Evolutionary conservation across 306 rosid genomes (phyloP).

Genomic region (Dryas octopetala): DNA sequence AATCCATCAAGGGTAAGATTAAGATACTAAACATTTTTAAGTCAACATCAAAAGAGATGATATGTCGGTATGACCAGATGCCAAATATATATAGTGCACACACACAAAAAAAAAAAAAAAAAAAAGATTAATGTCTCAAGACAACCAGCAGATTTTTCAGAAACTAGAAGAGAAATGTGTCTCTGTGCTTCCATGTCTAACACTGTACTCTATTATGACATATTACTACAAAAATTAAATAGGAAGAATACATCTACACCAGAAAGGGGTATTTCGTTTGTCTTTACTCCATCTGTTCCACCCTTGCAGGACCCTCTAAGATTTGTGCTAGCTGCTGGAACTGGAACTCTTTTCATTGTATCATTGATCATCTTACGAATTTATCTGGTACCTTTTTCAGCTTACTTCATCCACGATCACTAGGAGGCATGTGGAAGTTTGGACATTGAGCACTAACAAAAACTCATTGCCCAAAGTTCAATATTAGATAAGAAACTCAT

Average conservation of each 20-base stretch:
- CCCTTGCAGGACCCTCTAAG: slow-evolving; percentile 85
- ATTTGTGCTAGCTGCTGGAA: slow-evolving; percentile 92
- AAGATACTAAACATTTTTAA: background rate
- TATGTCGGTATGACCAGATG: background rate
- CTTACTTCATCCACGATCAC: slow-evolving; percentile 6
- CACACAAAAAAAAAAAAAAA: no score
- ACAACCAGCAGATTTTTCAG: background rate
- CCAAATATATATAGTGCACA: no score
- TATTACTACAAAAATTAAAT: slow-evolving; percentile 10
- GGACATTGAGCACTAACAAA: background rate
- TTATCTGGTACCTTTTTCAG: slow-evolving; percentile 61
- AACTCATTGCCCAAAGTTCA: background rate
- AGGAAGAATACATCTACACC: background rate
- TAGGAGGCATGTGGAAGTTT: background rate
- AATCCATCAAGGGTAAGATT: slow-evolving; percentile 83
- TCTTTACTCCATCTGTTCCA: slow-evolving; percentile 1
- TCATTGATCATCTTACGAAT: slow-evolving; percentile 78
- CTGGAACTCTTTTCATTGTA: slow-evolving; percentile 93
- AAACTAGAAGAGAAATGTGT: background rate
- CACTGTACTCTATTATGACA: background rate
- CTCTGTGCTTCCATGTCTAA: background rate
- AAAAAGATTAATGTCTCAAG: background rate
- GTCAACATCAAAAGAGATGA: background rate
- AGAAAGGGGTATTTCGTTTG: slow-evolving; percentile 7
- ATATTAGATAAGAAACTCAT: background rate